These are phyloP conservation scores for Thalassiosira hispida DNA, from an alignment of 352 stramenopile species.

Conservation along the genomic window DNA sequence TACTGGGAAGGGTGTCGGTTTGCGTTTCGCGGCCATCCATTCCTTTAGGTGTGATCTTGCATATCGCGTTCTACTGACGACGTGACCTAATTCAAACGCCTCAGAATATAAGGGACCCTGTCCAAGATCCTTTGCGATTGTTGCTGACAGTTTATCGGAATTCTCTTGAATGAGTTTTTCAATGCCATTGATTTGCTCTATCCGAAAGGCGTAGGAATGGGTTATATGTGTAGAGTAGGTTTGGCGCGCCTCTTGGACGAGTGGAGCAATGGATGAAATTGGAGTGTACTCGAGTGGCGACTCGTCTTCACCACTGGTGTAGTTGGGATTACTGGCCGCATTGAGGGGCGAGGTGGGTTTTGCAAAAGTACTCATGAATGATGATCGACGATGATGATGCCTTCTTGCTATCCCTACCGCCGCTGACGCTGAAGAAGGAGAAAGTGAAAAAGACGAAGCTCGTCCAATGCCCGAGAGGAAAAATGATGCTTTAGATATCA, in stretches of 20 bases:
- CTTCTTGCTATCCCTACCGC: too few relatives aligned
- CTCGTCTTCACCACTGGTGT: too few relatives aligned
- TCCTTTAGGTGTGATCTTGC: conserved; percentile 46
- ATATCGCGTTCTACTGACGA: conserved; percentile 41
- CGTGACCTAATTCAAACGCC: conserved; percentile 47
- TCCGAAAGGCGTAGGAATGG: conserved; percentile 20
- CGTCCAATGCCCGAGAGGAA: too few relatives aligned
- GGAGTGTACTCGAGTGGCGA: conserved; percentile 6
- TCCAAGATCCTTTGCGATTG: conserved; percentile 53
- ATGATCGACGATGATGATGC: too few relatives aligned
- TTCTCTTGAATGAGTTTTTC: conserved; percentile 41
- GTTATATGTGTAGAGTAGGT: conserved; percentile 14
- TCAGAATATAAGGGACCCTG: conserved; percentile 50
- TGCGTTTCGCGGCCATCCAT: conserved; percentile 48
- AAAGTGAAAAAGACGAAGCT: too few relatives aligned
- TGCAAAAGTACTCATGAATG: too few relatives aligned
- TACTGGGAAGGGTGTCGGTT: conserved; percentile 30
- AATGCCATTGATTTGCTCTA: conserved; percentile 18
- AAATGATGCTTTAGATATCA: too few relatives aligned
- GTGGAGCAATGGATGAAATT: conserved; percentile 5
- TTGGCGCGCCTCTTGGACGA: conserved; percentile 7
- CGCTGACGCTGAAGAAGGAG: too few relatives aligned
- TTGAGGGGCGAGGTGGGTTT: too few relatives aligned
- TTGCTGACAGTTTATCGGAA: conserved; percentile 14
- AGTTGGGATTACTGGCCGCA: too few relatives aligned